Conservation (phyloP, 176 grass and related monocot species). For the Bonia amplexicaulis region DNA sequence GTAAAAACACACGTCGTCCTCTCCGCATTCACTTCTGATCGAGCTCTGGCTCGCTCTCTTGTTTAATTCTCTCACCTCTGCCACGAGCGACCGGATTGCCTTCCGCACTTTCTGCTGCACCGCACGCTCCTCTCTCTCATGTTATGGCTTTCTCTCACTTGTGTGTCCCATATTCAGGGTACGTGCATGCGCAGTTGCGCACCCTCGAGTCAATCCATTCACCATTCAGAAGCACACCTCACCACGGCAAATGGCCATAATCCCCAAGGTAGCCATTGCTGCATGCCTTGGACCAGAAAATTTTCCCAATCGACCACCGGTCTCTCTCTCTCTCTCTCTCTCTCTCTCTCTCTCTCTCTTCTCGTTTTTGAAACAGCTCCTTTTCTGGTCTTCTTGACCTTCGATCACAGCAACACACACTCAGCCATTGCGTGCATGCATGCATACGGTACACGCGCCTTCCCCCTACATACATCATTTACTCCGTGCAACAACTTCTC, state of each 20-base stretch:
- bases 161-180: not conserved
- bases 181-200: not conserved
- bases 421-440: not conserved
- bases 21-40: not conserved
- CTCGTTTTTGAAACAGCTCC: not conserved
- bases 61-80: not conserved
- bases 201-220: not conserved
- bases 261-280: not conserved
- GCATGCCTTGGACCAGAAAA: constrained; percentile 15
- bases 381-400: not conserved
- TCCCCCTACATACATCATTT: constrained; percentile 3
- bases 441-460: not conserved
- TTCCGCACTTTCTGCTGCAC: constrained; percentile 52
- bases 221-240: not conserved
- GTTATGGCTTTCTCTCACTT: not conserved
- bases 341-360: not conserved
- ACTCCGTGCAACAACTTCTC: constrained; percentile 27
- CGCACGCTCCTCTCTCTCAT: not conserved
- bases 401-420: not conserved
- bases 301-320: not conserved
- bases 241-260: not conserved
- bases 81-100: constrained; percentile 30
- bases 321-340: not conserved
- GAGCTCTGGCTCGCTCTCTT: not conserved
- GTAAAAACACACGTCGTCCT: not conserved